phyloP scores from a whole-genome alignment of 257 asterid genomes.

The Solanum tacnaense region DNA sequence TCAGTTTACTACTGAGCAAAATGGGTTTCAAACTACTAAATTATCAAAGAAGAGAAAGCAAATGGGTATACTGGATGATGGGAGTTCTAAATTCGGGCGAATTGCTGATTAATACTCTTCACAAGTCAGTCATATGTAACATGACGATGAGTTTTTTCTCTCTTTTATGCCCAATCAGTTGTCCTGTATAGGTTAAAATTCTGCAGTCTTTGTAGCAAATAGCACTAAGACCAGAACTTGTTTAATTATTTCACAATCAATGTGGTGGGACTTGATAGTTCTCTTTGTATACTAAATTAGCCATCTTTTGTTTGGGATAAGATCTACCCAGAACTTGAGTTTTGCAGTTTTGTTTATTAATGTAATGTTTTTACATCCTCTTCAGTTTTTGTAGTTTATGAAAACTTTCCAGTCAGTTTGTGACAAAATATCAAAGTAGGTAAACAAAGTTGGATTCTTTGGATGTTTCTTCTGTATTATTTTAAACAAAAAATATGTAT shows the following conservation, averaged over 20 bases:
- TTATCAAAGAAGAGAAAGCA: constrained; percentile 62
- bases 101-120: constrained; percentile 9
- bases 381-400: background rate
- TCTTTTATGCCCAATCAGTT: background rate
- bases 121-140: background rate
- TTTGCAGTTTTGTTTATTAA: background rate
- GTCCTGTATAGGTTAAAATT: background rate
- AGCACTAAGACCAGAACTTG: background rate
- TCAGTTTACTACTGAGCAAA: constrained; percentile 40
- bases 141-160: background rate
- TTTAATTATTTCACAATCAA: background rate
- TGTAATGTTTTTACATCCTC: background rate
- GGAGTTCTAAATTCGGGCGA: constrained; percentile 43
- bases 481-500: background rate
- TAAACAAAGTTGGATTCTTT: background rate
- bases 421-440: background rate
- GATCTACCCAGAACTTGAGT: background rate
- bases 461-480: background rate
- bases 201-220: background rate
- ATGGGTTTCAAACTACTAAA: constrained; percentile 20
- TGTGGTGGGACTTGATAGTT: background rate
- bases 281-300: background rate
- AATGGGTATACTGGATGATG: constrained; percentile 45
- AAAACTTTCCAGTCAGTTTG: background rate
- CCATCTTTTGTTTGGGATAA: background rate